These are phyloP conservation scores for Elongisporangium undulatum DNA, from an alignment of 352 stramenopile genomes.

Conservation along the genomic window DNA sequence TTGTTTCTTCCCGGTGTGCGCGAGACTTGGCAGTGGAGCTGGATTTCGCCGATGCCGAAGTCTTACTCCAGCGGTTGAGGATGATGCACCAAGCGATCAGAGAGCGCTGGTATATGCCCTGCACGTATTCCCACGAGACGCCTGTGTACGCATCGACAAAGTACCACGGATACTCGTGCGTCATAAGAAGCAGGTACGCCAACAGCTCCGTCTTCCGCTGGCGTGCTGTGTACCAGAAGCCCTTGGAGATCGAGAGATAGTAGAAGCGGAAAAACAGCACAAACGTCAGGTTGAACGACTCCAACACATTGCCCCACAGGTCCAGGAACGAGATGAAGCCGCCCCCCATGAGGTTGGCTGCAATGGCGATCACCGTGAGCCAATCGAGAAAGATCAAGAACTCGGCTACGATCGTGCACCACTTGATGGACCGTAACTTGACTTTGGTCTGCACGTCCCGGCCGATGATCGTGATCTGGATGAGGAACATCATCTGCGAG, in stretches of 20 bases:
- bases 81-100: slow-evolving; percentile 11
- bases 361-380: slow-evolving; percentile 1
- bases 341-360: neutral
- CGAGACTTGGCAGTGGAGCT: too few relatives aligned
- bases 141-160: slow-evolving; percentile 7
- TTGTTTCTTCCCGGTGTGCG: too few relatives aligned
- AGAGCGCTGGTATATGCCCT: slow-evolving; percentile 10
- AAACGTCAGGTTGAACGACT: slow-evolving; percentile 10
- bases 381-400: slow-evolving; percentile 11
- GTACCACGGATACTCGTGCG: slow-evolving; percentile 16
- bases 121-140: slow-evolving; percentile 12
- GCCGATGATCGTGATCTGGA: slow-evolving; percentile 35
- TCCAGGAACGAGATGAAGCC: slow-evolving; percentile 5
- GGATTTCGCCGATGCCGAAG: too few relatives aligned
- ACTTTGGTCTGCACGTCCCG: slow-evolving; percentile 18
- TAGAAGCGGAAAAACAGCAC: slow-evolving; percentile 20
- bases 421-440: slow-evolving; percentile 16
- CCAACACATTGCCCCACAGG: slow-evolving; percentile 8
- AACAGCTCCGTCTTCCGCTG: slow-evolving; percentile 11
- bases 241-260: slow-evolving; percentile 11
- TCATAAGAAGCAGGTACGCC: slow-evolving; percentile 10
- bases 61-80: too few relatives aligned
- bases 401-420: slow-evolving; percentile 18
- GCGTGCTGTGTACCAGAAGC: slow-evolving; percentile 3
- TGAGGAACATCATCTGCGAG: slow-evolving; percentile 25